A percentile compares a stretch with the other conserved stretches of the same genome.
Evolutionary conservation across 805 yeast species (phyloP).

Genomic region (Ogataea chonburiensis): DNA sequence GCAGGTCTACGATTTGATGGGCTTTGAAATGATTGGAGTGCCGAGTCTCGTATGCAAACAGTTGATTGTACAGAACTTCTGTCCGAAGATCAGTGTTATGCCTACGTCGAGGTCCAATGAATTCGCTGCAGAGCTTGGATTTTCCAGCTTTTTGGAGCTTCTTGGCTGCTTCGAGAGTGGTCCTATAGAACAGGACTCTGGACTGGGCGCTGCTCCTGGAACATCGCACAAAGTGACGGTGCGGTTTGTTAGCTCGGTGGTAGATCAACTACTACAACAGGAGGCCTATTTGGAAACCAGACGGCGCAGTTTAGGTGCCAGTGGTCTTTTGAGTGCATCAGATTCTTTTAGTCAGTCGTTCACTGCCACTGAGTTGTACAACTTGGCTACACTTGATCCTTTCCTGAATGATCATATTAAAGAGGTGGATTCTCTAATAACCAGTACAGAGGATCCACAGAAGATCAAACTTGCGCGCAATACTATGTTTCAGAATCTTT

Average conservation of each 20-base stretch:
- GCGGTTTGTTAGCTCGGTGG: conserved; percentile 29
- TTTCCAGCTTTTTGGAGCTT: conserved; percentile 22
- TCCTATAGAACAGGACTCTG: conserved; percentile 23
- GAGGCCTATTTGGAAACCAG: conserved; percentile 13
- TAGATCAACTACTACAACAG: conserved; percentile 26
- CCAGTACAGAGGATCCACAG: conserved; percentile 5
- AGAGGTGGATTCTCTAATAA: conserved; percentile 18
- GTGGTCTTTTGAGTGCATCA: conserved; percentile 11
- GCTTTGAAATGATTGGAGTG: conserved; percentile 29
- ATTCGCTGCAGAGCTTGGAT: conserved; percentile 23
- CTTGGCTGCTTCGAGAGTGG: conserved; percentile 31
- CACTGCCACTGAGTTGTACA: conserved; percentile 26
- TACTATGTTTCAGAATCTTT: conserved; percentile 54
- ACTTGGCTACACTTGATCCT: conserved; percentile 16
- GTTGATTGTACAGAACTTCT: conserved; percentile 28
- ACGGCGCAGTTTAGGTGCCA: conserved; percentile 16
- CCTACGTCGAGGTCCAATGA: conserved; percentile 27
- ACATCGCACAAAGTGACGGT: conserved; percentile 23
- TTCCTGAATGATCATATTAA: conserved; percentile 24
- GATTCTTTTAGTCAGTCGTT: conserved; percentile 13
- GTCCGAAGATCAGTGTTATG: conserved; percentile 35
- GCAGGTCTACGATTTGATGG: conserved; percentile 19
- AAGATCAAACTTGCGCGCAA: conserved; percentile 35
- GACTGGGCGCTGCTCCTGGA: conserved; percentile 12
- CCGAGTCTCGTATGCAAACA: conserved; percentile 31